Conservation (phyloP, 768 basidiomycete species). For the Suillus tomentosus region DNA sequence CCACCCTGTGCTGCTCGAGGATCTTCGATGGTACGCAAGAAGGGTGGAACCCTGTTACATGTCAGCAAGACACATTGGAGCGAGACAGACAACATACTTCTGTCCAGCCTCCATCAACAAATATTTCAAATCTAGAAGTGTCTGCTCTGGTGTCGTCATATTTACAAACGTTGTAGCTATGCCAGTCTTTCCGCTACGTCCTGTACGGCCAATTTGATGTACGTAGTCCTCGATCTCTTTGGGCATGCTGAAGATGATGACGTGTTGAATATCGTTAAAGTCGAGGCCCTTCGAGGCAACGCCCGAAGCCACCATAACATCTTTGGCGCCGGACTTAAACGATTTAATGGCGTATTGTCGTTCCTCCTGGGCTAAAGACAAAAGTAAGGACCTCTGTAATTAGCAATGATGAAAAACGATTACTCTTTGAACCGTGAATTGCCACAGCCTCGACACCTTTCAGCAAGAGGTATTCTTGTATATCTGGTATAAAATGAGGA, state of each 20-base stretch:
- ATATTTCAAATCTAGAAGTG: slow-evolving; percentile 94
- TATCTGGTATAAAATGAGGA: slow-evolving; percentile 57
- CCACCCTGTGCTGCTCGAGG: slow-evolving; percentile 81
- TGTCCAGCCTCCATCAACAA: slow-evolving; percentile 96
- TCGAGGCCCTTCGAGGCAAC: slow-evolving; percentile 98
- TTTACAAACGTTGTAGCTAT: slow-evolving; percentile 99
- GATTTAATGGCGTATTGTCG: slow-evolving; percentile 98
- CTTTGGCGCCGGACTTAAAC: slow-evolving; percentile 96
- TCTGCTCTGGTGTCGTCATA: slow-evolving; percentile 96
- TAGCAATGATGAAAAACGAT: not conserved
- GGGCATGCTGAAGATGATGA: slow-evolving; percentile 99
- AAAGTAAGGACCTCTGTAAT: slow-evolving; percentile 8
- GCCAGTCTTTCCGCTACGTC: slow-evolving; percentile 96
- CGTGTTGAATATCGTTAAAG: slow-evolving; percentile 98
- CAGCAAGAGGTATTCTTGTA: slow-evolving; percentile 94
- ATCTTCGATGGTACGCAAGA: slow-evolving; percentile 88
- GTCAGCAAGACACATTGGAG: slow-evolving; percentile 13
- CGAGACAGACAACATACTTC: slow-evolving; percentile 60
- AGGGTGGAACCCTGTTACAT: slow-evolving; percentile 80
- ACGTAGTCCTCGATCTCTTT: slow-evolving; percentile 99
- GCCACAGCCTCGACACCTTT: slow-evolving; percentile 99
- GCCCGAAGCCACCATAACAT: slow-evolving; percentile 99
- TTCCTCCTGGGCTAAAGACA: slow-evolving; percentile 84
- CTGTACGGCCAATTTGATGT: slow-evolving; percentile 98
- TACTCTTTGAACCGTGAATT: slow-evolving; percentile 97